A percentile compares a stretch with the other conserved stretches of the same genome.
Conservation (phyloP, 2,329 filamentous ascomycete species). For the Botrytis tulipae region DNA sequence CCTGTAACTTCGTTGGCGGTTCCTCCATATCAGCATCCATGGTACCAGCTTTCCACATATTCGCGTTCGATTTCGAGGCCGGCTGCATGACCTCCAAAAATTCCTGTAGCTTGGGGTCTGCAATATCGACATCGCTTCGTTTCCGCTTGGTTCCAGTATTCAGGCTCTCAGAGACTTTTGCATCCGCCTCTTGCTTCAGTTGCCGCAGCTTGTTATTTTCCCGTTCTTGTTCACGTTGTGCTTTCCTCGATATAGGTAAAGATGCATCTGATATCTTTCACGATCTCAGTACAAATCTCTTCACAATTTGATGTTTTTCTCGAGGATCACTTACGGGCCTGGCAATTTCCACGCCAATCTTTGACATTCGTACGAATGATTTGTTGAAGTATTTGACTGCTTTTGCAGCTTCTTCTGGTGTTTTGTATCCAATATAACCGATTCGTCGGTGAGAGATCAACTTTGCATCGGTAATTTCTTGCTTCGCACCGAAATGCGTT, state of each 20-base stretch:
- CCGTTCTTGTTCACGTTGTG: conserved; percentile 39
- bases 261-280: conserved; percentile 40
- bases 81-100: conserved; percentile 80
- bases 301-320: neutral
- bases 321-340: conserved; percentile 60
- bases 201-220: conserved; percentile 31
- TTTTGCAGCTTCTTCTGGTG: conserved; percentile 71
- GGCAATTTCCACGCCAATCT: conserved; percentile 85
- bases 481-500: conserved; percentile 79
- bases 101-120: conserved; percentile 80
- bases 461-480: conserved; percentile 85
- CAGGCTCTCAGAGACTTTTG: conserved; percentile 39
- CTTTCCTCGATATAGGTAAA: conserved; percentile 42
- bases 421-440: conserved; percentile 93
- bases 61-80: conserved; percentile 60
- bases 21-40: conserved; percentile 41
- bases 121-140: conserved; percentile 54
- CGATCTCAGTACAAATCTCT: neutral
- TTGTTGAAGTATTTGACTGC: conserved; percentile 95
- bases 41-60: conserved; percentile 60
- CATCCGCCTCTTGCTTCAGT: conserved; percentile 27
- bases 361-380: conserved; percentile 94
- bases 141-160: conserved; percentile 60
- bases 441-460: conserved; percentile 86
- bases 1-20: conserved; percentile 43